phyloP scores from a whole-genome alignment of 2,329 filamentous ascomycete species.

The Penicillium rolfsii region DNA sequence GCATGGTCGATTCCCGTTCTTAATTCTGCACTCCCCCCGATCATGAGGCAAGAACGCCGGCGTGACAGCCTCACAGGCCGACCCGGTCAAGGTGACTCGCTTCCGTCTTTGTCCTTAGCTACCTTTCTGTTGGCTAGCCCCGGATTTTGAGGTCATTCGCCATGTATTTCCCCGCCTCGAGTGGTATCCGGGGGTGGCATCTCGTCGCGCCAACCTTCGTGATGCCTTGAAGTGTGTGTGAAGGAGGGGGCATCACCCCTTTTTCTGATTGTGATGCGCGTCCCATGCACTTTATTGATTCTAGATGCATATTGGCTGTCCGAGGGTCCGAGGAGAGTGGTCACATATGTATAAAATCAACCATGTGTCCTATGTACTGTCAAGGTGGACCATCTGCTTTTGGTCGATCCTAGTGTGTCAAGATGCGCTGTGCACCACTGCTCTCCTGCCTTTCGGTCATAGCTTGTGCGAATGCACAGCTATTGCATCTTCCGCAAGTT shows the following conservation, averaged over 20 bases:
- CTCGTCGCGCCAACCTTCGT: slow-evolving; percentile 4
- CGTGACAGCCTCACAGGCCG: slow-evolving; percentile 18
- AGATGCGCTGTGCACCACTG: slow-evolving; percentile 24
- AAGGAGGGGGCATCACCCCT: slow-evolving; percentile 6
- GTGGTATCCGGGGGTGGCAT: slow-evolving; percentile 28
- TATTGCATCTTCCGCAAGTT: slow-evolving; percentile 26
- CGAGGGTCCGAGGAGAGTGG: not conserved
- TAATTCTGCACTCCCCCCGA: slow-evolving; percentile 19
- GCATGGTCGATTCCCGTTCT: slow-evolving; percentile 20
- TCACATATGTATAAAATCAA: slow-evolving; percentile 16
- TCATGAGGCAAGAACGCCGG: slow-evolving; percentile 25
- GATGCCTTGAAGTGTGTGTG: slow-evolving; percentile 7
- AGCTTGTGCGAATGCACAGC: slow-evolving; percentile 22
- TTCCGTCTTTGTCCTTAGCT: slow-evolving; percentile 6
- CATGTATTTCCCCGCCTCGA: slow-evolving; percentile 23
- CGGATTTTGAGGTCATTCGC: slow-evolving; percentile 19
- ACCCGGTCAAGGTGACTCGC: slow-evolving; percentile 6
- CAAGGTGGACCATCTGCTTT: not conserved
- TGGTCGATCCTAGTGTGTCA: slow-evolving; percentile 12
- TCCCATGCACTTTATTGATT: slow-evolving; percentile 15
- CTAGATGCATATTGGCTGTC: not conserved
- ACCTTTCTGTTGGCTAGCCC: slow-evolving; percentile 9
- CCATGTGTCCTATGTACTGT: slow-evolving; percentile 10
- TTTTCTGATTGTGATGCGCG: slow-evolving; percentile 18
- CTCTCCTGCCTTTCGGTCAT: slow-evolving; percentile 21